A percentile compares a stretch with the other conserved stretches of the same genome.
These are phyloP conservation scores for Yarrowia sp. DNA, from an alignment of 805 yeast species.

Conservation along the genomic window DNA sequence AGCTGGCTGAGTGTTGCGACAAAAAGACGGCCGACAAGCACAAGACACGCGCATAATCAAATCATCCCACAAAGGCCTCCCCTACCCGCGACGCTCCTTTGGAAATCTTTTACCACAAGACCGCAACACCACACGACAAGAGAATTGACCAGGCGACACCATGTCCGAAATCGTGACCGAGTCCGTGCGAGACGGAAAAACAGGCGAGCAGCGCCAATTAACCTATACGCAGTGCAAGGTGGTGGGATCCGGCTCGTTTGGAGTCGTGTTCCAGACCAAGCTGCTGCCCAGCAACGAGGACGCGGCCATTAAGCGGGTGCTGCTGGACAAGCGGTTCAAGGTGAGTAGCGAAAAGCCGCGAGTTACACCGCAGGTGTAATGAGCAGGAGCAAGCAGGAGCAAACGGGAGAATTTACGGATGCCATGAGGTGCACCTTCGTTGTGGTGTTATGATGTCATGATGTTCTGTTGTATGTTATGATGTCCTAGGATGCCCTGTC, in stretches of 20 bases:
- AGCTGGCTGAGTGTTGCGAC: too few relatives aligned
- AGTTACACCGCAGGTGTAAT: not conserved
- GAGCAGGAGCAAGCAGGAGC: too few relatives aligned
- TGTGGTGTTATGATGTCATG: not conserved
- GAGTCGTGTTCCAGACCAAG: conserved; percentile 91
- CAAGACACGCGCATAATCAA: not conserved
- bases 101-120: not conserved
- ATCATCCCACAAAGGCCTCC: too few relatives aligned
- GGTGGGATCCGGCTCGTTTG: conserved; percentile 99
- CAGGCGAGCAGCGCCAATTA: conserved; percentile 66
- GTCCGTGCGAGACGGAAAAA: conserved; percentile 73
- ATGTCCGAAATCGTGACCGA: conserved; percentile 56
- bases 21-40: not conserved
- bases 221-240: conserved; percentile 83
- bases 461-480: too few relatives aligned
- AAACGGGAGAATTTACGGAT: too few relatives aligned
- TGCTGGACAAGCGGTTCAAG: conserved; percentile 87
- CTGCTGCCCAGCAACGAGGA: conserved; percentile 74
- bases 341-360: not conserved
- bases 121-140: conserved; percentile 1
- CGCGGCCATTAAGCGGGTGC: conserved; percentile 94
- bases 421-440: too few relatives aligned
- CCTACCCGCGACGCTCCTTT: conserved; percentile 5
- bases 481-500: too few relatives aligned
- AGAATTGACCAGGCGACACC: not conserved